Evolutionary conservation across 345 rosid species (phyloP), one percentile per base, ranked within the genome.

Genomic region (Iberis pinnata): DNA sequence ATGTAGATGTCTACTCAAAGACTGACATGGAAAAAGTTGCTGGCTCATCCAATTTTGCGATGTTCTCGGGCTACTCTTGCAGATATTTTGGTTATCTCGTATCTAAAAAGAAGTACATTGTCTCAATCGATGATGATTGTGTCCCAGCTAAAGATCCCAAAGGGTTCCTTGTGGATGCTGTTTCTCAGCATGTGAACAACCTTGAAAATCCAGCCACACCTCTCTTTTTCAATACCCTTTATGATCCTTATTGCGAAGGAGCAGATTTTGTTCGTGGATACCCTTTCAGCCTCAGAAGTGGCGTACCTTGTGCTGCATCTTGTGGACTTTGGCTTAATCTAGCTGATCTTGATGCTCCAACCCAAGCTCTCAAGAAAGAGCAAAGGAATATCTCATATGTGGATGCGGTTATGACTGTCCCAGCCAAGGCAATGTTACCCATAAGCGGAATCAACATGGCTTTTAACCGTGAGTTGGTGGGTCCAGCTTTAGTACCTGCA

Each of bases 261-360:
- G 83, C 87, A 3, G 98, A 90, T 76, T 90, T 87, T 49, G 98
- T 90, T 24, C 96, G 98, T 51, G 98, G 98, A n/a, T 90, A 90
- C 61, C 98, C 98, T 20, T 90, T 90, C 60, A 84, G 98, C 65
- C 79, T 90, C 31, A 70, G 96, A 49, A 81, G 61, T 25, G 98
- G 98, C 49, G 95, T 84, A 26, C 53, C 74, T 18, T 84, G 95
- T 75, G 86, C 81, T 43, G 71, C 89, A n/a, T 90, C 98, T 4
- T 87, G 93, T 73, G 98, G 98, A 16, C 84, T 87, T 33, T 90
- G 98, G 98, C 89, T 84, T 61, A 87, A 87, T 60, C 47, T 90
- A 19, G 89, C 98, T 20, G 98, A 90, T 69, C 69, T 70, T 36
- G 98, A 90, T 72, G 98, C 98, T 18, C 98, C 98, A 33, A 90